These are phyloP conservation scores for Apostasia shenzhenica DNA, from an alignment of 106 monocot genomes.

Conservation along the genomic window DNA sequence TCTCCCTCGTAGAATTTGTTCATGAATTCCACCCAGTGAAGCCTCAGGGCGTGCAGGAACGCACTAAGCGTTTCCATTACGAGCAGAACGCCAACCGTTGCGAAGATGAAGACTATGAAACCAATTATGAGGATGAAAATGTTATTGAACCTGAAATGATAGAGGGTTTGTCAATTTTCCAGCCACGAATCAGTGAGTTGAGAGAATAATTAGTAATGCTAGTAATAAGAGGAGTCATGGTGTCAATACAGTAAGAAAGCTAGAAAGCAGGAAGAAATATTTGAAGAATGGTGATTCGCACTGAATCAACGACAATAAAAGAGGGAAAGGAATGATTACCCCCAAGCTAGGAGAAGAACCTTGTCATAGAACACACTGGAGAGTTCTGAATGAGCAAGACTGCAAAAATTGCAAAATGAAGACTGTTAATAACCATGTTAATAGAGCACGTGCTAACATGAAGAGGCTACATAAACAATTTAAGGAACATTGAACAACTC, in stretches of 20 bases:
- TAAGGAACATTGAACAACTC: too few relatives aligned
- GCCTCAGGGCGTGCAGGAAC: constrained; percentile 94
- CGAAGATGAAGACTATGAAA: constrained; percentile 65
- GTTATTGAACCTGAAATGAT: constrained; percentile 61
- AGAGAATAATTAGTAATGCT: neutral
- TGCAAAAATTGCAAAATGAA: constrained; percentile 16
- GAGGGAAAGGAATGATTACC: constrained; percentile 31
- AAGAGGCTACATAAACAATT: too few relatives aligned
- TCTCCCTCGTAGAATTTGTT: constrained; percentile 98
- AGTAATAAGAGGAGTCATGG: too few relatives aligned
- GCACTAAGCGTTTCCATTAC: constrained; percentile 98
- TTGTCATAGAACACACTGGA: constrained; percentile 95
- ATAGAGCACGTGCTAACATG: too few relatives aligned
- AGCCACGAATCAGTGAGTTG: neutral
- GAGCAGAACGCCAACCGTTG: constrained; percentile 84
- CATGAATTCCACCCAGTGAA: constrained; percentile 99
- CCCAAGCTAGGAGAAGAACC: constrained; percentile 90
- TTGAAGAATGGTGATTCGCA: too few relatives aligned
- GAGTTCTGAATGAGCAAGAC: constrained; percentile 95
- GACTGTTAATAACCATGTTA: too few relatives aligned
- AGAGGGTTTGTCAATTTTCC: neutral
- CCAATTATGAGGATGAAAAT: constrained; percentile 64
- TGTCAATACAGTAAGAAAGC: too few relatives aligned
- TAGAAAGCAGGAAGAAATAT: too few relatives aligned
- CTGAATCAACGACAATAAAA: neutral